A percentile compares a stretch with the other conserved stretches of the same genome.
These are phyloP conservation scores for Neophaeococcomyces aloes DNA, from an alignment of 2,329 filamentous ascomycete species.

Conservation along the genomic window DNA sequence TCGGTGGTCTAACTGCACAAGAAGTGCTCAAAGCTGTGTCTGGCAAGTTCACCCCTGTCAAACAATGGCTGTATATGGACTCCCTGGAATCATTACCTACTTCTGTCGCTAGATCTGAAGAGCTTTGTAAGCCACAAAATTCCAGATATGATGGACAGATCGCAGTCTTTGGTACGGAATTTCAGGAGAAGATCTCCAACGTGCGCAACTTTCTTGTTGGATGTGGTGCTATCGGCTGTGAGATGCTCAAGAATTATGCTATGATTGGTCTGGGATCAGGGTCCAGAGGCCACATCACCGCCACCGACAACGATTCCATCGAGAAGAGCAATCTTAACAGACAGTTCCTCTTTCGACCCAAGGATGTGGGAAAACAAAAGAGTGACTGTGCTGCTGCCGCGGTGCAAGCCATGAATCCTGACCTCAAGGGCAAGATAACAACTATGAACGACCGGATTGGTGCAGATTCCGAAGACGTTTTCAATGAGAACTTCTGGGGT, in stretches of 20 bases:
- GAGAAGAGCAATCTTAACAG: slow-evolving; percentile 98
- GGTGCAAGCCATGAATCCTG: slow-evolving; percentile 92
- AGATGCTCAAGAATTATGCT: slow-evolving; percentile 99
- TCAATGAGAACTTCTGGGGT: slow-evolving; percentile 89
- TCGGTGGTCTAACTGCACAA: slow-evolving; percentile 85
- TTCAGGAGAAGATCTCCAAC: slow-evolving; percentile 86
- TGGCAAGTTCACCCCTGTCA: slow-evolving; percentile 92
- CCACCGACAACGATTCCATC: slow-evolving; percentile 97
- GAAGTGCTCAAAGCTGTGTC: slow-evolving; percentile 95
- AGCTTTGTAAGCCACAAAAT: slow-evolving; percentile 74
- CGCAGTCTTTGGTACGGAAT: slow-evolving; percentile 86
- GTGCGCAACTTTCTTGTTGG: slow-evolving; percentile 89
- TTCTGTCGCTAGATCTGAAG: slow-evolving; percentile 63
- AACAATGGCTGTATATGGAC: slow-evolving; percentile 96
- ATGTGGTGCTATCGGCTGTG: slow-evolving; percentile 92
- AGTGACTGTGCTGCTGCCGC: slow-evolving; percentile 84
- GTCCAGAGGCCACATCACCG: slow-evolving; percentile 74
- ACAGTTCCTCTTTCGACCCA: slow-evolving; percentile 87
- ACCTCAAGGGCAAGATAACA: slow-evolving; percentile 74
- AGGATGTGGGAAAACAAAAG: slow-evolving; percentile 93
- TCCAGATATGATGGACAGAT: slow-evolving; percentile 95
- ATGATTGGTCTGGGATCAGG: slow-evolving; percentile 93
- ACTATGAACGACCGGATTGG: slow-evolving; percentile 84
- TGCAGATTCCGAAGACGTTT: slow-evolving; percentile 81
- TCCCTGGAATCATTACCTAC: slow-evolving; percentile 89